phyloP scores from a whole-genome alignment of 257 asterid species.

The Nicotiana attenuata region DNA sequence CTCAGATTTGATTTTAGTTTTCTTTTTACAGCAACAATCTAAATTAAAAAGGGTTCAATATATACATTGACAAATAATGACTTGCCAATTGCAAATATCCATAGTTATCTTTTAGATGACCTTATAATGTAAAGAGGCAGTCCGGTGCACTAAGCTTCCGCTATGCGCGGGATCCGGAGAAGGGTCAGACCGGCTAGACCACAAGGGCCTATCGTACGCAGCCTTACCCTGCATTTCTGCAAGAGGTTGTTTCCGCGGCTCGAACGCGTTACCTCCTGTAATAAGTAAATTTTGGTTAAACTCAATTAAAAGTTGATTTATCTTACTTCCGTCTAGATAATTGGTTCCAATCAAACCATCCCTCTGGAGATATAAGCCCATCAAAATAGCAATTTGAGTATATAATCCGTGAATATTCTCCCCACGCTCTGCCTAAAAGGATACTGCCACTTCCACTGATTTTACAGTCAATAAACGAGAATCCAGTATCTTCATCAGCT shows the following conservation, averaged over 20 bases:
- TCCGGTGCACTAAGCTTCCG: no score
- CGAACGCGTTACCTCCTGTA: no score
- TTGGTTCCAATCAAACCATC: conserved; percentile 64
- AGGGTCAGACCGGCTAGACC: no score
- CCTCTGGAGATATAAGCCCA: conserved; percentile 32
- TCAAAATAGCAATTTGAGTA: conserved; percentile 42
- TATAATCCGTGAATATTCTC: conserved; percentile 42
- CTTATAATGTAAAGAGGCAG: no score
- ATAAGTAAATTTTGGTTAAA: no score
- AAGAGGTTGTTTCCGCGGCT: no score
- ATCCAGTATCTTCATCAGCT: conserved; percentile 55
- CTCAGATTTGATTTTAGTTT: background rate
- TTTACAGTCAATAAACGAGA: conserved; percentile 62
- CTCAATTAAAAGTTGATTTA: background rate
- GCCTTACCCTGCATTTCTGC: no score
- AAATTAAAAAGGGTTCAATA: background rate
- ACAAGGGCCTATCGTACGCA: no score
- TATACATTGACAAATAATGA: no score
- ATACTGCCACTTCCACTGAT: conserved; percentile 45
- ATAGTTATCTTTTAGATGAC: no score
- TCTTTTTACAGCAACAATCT: background rate
- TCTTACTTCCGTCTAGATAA: background rate
- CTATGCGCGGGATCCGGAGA: no score
- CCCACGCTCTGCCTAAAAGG: conserved; percentile 85
- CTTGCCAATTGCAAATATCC: no score